Base-by-base conservation (phyloP, 2,329 filamentous ascomycete genomes). In the Aspergillus sp. region DNA sequence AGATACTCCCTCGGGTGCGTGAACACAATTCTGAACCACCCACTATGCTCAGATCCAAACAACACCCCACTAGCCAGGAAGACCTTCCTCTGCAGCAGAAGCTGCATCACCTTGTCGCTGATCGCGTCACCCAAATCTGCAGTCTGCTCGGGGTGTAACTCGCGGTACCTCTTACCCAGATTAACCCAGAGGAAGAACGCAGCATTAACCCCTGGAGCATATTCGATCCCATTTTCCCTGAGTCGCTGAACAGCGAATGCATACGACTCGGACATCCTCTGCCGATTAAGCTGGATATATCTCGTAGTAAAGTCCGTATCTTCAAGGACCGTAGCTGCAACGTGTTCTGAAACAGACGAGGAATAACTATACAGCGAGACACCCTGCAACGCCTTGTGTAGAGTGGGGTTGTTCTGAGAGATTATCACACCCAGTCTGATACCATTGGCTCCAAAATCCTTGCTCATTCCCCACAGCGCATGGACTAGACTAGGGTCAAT, bases 101-200 rank as follows among this genome's bases (percentile, higher is more conserved):
- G 69, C 41, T 76, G 68, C 63, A 78, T 73, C 7, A 75, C 66
- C 21, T 51, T 68, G 8, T 72, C 65, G 25, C 69, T 67, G 10
- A 73, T 55, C 41, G 68, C 63, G 7, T 32, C 30, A 5, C 30
- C 63, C 60, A 8, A 54, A 13, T 10, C 30, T 50, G 6, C 32
- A 15, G 1, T 28, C 0, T 60, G 49, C 3, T 59, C 63, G 0
- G 70, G 65, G 23, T 72, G 69, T 5, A 51, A 30, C 23, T 70
- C 63, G 5, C 53, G 63, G 59, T 72, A 75, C 15, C 50, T 68
- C 66, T 72, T 72, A 0, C 73, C 74, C 2, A 87, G 66, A 66
- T 87, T 78, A 2, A 84, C 69, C 77, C 81, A 87, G 2, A 87
- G 63, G 66, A 87, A 87, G 65, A 87, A 85, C 0, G 82, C 84